Evolutionary conservation across 2,329 filamentous ascomycete species (phyloP).

Genomic region (Talaromyces sp.): DNA sequence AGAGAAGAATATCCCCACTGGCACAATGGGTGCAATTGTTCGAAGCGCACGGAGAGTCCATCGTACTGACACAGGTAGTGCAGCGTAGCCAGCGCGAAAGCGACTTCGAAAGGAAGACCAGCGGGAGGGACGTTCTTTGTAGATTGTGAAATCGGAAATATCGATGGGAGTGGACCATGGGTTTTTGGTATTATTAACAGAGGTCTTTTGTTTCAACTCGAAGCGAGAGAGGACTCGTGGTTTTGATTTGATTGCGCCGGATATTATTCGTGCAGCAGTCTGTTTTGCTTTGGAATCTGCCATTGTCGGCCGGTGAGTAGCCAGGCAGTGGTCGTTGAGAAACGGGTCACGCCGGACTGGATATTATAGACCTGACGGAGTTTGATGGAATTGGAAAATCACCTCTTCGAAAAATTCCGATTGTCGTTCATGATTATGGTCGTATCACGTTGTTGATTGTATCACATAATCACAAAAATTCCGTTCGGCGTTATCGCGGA

Average conservation of each 20-base stretch:
- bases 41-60: constrained; percentile 27
- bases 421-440: neutral
- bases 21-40: constrained; percentile 32
- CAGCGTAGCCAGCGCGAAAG: constrained; percentile 28
- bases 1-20: constrained; percentile 39
- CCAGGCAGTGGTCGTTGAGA: neutral
- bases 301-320: constrained; percentile 4
- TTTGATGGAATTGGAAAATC: neutral
- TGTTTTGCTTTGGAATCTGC: constrained; percentile 14
- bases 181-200: neutral
- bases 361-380: neutral
- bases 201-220: constrained; percentile 20
- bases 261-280: constrained; percentile 2
- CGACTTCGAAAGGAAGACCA: constrained; percentile 24
- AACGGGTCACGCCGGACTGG: neutral
- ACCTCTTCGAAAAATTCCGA: neutral
- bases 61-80: constrained; percentile 28
- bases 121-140: constrained; percentile 14
- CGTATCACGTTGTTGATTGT: neutral
- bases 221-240: constrained; percentile 23
- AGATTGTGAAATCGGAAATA: constrained; percentile 2
- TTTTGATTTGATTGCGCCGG: constrained; percentile 14
- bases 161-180: constrained; percentile 2
- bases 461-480: constrained; percentile 6
- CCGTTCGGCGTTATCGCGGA: neutral